Conservation (phyloP, 1,284 basidiomycete species). For the Ceratobasidium sp. region DNA sequence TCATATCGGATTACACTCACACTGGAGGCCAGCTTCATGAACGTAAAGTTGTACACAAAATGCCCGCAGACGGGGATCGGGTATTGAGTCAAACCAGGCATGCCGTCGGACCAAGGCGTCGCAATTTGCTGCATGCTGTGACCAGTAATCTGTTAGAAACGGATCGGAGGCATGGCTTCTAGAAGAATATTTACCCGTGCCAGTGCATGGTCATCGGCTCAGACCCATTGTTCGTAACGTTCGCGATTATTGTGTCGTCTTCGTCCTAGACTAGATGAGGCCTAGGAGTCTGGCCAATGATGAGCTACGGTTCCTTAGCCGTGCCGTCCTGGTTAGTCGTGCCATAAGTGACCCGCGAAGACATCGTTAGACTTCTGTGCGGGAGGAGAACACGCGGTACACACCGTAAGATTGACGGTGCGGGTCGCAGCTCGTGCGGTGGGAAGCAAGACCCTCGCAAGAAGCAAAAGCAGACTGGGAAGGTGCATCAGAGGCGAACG, state of each 20-base stretch:
- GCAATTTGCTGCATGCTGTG: constrained; percentile 43
- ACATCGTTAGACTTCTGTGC: not conserved
- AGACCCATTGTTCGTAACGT: constrained; percentile 31
- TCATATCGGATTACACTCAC: constrained; percentile 1
- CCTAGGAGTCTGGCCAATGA: constrained; percentile 45
- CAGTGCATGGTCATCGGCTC: no score
- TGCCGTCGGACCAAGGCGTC: constrained; percentile 46
- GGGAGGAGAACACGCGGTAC: not conserved
- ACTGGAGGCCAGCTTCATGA: constrained; percentile 27
- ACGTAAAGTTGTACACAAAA: constrained; percentile 36
- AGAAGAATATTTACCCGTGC: constrained; percentile 3
- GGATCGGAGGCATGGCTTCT: no score
- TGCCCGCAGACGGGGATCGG: constrained; percentile 3
- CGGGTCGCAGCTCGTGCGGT: constrained; percentile 1
- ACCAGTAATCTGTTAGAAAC: not conserved
- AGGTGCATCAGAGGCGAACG: constrained; percentile 5
- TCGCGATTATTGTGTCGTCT: constrained; percentile 42
- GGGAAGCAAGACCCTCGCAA: constrained; percentile 22
- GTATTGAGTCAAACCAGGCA: constrained; percentile 44
- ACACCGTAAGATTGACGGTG: not conserved
- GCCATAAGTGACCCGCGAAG: constrained; percentile 25
- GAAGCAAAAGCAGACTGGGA: constrained; percentile 18
- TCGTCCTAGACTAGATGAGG: constrained; percentile 42
- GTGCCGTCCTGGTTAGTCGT: constrained; percentile 35
- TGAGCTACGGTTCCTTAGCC: constrained; percentile 25